Evolutionary conservation across 768 basidiomycete species (phyloP).

Genomic region (Amanita pallidorosea): DNA sequence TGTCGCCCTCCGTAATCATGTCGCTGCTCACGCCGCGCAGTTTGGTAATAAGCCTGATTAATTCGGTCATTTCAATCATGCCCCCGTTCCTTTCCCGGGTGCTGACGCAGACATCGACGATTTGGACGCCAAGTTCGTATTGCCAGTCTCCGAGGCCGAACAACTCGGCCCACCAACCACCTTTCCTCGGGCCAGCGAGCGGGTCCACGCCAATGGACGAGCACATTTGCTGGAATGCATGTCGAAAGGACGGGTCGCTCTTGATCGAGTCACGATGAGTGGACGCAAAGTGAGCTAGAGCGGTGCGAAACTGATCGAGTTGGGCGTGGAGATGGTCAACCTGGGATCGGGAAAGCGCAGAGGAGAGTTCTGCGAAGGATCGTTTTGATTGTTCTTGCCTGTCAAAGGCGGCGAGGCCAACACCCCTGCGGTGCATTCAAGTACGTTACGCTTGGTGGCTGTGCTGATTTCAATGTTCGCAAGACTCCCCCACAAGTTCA

Average conservation of each 20-base stretch:
- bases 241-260: slow-evolving; percentile 76
- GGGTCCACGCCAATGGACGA: slow-evolving; percentile 92
- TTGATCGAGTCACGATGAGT: slow-evolving; percentile 80
- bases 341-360: slow-evolving; percentile 65
- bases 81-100: slow-evolving; percentile 89
- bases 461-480: slow-evolving; percentile 41
- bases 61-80: slow-evolving; percentile 79
- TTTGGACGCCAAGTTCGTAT: slow-evolving; percentile 90
- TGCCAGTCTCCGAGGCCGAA: slow-evolving; percentile 90
- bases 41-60: slow-evolving; percentile 68
- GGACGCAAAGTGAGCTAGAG: slow-evolving; percentile 70
- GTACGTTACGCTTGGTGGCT: neutral
- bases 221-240: slow-evolving; percentile 95
- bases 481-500: slow-evolving; percentile 61
- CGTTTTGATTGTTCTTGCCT: slow-evolving; percentile 74
- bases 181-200: slow-evolving; percentile 73
- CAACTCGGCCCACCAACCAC: slow-evolving; percentile 89
- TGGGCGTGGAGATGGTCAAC: slow-evolving; percentile 72
- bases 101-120: slow-evolving; percentile 85
- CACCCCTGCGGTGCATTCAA: slow-evolving; percentile 81
- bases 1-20: slow-evolving; percentile 78
- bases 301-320: slow-evolving; percentile 73
- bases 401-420: slow-evolving; percentile 83
- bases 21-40: slow-evolving; percentile 60
- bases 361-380: slow-evolving; percentile 76